Conservation (phyloP, 169 alveolate species). For the Plasmodium malariae region DNA sequence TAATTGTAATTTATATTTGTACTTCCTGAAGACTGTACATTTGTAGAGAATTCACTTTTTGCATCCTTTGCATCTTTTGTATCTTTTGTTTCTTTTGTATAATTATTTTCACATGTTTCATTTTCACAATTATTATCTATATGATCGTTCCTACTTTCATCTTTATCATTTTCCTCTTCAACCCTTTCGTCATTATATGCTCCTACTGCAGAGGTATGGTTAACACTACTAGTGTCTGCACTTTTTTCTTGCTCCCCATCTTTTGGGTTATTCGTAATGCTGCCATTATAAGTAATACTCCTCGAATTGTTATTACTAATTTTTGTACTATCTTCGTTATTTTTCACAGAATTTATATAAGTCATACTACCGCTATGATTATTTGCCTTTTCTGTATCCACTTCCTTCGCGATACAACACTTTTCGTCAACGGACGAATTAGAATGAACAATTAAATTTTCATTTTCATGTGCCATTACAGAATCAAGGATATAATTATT, state of each 20-base stretch:
- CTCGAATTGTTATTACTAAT: neutral
- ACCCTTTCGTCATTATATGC: neutral
- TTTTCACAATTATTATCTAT: neutral
- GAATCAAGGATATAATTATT: constrained; percentile 25
- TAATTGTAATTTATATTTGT: neutral
- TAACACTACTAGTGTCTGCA: neutral
- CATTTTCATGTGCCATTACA: constrained; percentile 7
- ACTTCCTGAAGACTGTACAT: constrained; percentile 7
- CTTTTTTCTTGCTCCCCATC: neutral
- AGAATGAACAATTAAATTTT: constrained; percentile 16
- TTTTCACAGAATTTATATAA: neutral
- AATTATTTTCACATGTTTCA: constrained; percentile 4
- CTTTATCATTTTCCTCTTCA: neutral
- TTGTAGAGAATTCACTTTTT: neutral
- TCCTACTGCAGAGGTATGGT: neutral
- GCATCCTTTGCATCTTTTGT: neutral
- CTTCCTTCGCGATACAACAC: neutral
- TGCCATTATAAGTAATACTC: neutral
- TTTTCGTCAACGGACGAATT: constrained; percentile 13
- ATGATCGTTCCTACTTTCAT: neutral
- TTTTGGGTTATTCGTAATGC: neutral
- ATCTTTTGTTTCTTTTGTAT: no score
- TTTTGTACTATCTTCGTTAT: neutral
- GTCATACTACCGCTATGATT: neutral
- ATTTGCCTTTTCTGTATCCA: neutral